phyloP scores from a whole-genome alignment of 2,329 filamentous ascomycete genomes.

The Diplodia mutila region DNA sequence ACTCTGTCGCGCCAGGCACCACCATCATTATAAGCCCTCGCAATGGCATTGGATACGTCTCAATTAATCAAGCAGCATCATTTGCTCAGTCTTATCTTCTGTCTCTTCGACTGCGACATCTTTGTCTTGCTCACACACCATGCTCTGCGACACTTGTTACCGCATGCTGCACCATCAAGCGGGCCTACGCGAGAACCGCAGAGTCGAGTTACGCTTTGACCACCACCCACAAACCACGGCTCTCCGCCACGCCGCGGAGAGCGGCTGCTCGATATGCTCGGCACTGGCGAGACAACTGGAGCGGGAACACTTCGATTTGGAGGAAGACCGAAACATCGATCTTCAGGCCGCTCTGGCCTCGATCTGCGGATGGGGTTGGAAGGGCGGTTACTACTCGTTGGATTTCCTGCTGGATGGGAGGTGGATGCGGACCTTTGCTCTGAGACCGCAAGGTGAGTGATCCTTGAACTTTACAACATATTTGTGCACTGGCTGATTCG shows the following conservation, averaged over 20 bases:
- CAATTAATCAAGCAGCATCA: not conserved
- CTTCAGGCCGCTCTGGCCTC: constrained; percentile 4
- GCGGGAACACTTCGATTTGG: not conserved
- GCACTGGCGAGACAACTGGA: constrained; percentile 20
- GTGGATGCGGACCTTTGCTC: not conserved
- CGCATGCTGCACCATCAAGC: constrained; percentile 27
- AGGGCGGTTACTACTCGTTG: constrained; percentile 18
- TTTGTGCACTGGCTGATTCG: no score
- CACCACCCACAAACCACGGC: constrained; percentile 23
- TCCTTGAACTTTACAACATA: not conserved
- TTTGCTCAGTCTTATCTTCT: not conserved
- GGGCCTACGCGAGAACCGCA: constrained; percentile 24
- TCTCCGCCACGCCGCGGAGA: constrained; percentile 15
- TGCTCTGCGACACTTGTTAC: constrained; percentile 26
- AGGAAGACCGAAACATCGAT: not conserved
- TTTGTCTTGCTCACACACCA: not conserved
- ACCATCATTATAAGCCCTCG: not conserved
- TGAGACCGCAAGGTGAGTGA: not conserved
- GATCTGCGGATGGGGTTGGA: not conserved
- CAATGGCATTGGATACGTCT: not conserved
- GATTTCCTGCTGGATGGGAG: constrained; percentile 17
- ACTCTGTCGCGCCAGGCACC: not conserved
- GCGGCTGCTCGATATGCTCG: constrained; percentile 27
- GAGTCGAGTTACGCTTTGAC: constrained; percentile 26
- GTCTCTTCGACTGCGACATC: not conserved